These are phyloP conservation scores for Cyberlindnera xylosilytica DNA, from an alignment of 805 yeast species.

Conservation along the genomic window DNA sequence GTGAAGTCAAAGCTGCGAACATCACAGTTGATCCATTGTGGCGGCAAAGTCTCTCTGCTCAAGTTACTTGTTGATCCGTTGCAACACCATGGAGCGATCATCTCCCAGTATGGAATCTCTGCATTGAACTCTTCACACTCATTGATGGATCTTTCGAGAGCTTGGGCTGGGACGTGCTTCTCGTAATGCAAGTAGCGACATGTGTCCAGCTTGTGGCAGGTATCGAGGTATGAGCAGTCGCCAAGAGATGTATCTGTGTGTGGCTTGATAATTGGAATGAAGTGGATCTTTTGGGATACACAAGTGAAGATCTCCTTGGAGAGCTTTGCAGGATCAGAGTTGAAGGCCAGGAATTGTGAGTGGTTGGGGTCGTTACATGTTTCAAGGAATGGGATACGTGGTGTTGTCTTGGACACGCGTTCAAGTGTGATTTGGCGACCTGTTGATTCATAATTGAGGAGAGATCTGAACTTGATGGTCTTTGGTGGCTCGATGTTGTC, in stretches of 20 bases:
- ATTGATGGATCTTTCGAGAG: constrained; percentile 22
- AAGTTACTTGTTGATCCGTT: constrained; percentile 35
- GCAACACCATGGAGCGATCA: constrained; percentile 30
- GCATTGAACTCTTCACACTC: constrained; percentile 25
- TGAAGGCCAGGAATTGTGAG: constrained; percentile 17
- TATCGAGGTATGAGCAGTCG: constrained; percentile 91
- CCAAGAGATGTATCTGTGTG: constrained; percentile 74
- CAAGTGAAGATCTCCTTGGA: constrained; percentile 23
- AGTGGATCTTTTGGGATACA: constrained; percentile 39
- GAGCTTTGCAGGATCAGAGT: constrained; percentile 32
- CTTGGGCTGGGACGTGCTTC: constrained; percentile 36
- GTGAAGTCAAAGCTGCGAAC: constrained; percentile 68
- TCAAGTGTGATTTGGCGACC: constrained; percentile 38
- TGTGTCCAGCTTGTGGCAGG: constrained; percentile 80
- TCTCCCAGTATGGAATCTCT: constrained; percentile 20
- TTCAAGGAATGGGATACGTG: constrained; percentile 42
- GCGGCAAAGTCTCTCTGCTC: constrained; percentile 39
- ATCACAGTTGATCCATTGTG: constrained; percentile 90
- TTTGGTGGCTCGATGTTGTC: constrained; percentile 7
- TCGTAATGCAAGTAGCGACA: constrained; percentile 83
- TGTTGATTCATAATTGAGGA: constrained; percentile 36
- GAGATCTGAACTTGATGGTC: constrained; percentile 12
- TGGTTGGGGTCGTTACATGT: constrained; percentile 43
- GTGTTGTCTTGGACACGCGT: constrained; percentile 37
- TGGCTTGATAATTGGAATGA: constrained; percentile 49